Base-by-base conservation (phyloP, 2,329 filamentous ascomycete species). In the Cladophialophora bantiana region DNA sequence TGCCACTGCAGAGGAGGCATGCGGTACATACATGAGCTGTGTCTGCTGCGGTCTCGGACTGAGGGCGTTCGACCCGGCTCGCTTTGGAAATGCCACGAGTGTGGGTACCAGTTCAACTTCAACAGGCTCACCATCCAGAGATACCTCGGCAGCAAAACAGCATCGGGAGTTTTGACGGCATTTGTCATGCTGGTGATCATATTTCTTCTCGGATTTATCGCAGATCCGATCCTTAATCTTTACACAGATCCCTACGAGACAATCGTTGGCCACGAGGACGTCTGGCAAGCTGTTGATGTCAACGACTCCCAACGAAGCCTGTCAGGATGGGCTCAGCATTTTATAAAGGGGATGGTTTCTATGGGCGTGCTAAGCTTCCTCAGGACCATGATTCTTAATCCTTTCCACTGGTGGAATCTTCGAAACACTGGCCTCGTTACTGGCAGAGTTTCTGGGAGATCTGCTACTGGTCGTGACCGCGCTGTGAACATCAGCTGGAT, bases 1-100 rank as follows among this genome's bases (percentile, higher is more conserved):
- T 99, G 95, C 83, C 89, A 90, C 80, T 99, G 95, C 85, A 96
- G 92, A 81, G 95, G 95, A 60, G 92, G 91, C 45, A 92, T 94
- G 73, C 92, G 92, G 80, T 97, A 96, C 79, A 93, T 98, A 31
- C 95, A 99, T 78, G 93, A 97, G 78, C 90, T 89, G 35, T 99
- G 95, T 75, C 83, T 99, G 57, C 88, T 91, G 74, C 84, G 87
- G 10, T 98, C 94, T 93, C 88, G 95, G 72, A 85, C 89, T 69
- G 86, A 91, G 52, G 88, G 93, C 75, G 90, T 91, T 0, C 59
- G 70, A 12, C 61, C 67, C 3, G 69, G 65, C n/a, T 69, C 68
- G 15, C 60, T 73, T 34, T 73, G 71, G 71, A 73, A 73, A 65
- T 74, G 72, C 54, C 69, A 71, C 54, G 59, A 70, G 53, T 74